A percentile compares a stretch with the other conserved stretches of the same genome.
phyloP scores from a whole-genome alignment of 1,139 yeast species.

The Meyerozyma carpophila region DNA sequence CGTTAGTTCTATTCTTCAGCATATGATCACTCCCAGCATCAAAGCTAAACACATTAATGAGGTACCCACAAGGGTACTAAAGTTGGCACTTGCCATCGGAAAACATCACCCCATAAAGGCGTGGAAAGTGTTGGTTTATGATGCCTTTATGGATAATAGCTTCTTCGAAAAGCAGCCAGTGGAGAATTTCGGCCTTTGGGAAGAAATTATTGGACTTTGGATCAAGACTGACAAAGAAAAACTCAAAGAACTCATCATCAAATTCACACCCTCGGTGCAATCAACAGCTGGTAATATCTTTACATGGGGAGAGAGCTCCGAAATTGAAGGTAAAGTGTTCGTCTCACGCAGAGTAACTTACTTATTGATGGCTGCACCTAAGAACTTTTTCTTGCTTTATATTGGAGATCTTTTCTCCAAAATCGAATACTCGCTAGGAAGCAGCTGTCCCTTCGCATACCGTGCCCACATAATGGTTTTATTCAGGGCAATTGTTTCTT shows the following conservation, averaged over 20 bases:
- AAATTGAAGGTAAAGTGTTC: conserved; percentile 44
- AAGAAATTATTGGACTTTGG: conserved; percentile 51
- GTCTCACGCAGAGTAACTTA: conserved; percentile 58
- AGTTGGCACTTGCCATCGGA: conserved; percentile 36
- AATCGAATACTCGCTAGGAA: conserved; percentile 37
- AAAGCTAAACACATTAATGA: conserved; percentile 33
- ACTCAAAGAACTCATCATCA: conserved; percentile 47
- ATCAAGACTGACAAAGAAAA: conserved; percentile 53
- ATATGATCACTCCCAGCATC: conserved; percentile 39
- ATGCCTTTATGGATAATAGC: conserved; percentile 44
- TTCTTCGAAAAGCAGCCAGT: conserved; percentile 32
- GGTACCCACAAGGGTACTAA: conserved; percentile 28
- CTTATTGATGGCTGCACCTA: conserved; percentile 55
- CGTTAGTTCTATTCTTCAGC: conserved; percentile 40
- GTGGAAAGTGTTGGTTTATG: conserved; percentile 51
- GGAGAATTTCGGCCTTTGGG: conserved; percentile 40
- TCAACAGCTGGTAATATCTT: conserved; percentile 56
- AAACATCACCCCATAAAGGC: conserved; percentile 29
- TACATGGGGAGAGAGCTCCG: conserved; percentile 71
- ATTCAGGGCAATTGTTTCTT: conserved; percentile 58
- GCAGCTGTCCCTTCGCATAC: conserved; percentile 27
- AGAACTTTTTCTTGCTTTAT: conserved; percentile 46
- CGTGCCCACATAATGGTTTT: conserved; percentile 49
- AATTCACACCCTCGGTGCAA: conserved; percentile 43
- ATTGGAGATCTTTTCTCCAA: conserved; percentile 49